Percentiles rank a stretch among this genome's conserved stretches.
Evolutionary conservation across 371 early-diverging fungal genomes (phyloP).

Genomic region (Syncephalastrum racemosum): DNA sequence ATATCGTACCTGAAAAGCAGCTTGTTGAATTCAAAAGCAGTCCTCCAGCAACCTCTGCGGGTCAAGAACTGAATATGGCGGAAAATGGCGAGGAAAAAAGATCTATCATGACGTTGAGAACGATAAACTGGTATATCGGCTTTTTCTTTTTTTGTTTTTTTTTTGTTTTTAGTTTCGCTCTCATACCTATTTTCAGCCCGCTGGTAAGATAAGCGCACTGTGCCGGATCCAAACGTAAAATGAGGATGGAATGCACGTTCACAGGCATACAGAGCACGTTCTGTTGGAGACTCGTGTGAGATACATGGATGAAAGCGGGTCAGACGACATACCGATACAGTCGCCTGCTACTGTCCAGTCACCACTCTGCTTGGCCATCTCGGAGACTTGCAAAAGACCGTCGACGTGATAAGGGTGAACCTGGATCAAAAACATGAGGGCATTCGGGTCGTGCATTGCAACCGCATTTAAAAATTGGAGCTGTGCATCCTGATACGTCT

Average conservation of each 20-base stretch:
- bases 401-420: constrained; percentile 88
- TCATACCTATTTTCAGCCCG: constrained; percentile 70
- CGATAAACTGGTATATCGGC: neutral
- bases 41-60: constrained; percentile 92
- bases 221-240: constrained; percentile 73
- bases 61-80: constrained; percentile 81
- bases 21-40: constrained; percentile 88
- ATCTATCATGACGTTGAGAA: constrained; percentile 15
- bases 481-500: constrained; percentile 73
- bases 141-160: too few species aligned
- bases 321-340: constrained; percentile 55
- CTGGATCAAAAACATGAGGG: constrained; percentile 64
- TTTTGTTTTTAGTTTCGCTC: too few species aligned
- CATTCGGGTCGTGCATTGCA: constrained; percentile 75
- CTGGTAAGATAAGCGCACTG: constrained; percentile 67
- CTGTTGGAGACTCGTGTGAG: constrained; percentile 34
- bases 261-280: constrained; percentile 79
- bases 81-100: constrained; percentile 82
- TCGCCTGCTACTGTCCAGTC: constrained; percentile 75
- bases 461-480: constrained; percentile 72
- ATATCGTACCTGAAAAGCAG: constrained; percentile 53
- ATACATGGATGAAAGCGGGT: too few species aligned
- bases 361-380: constrained; percentile 82
- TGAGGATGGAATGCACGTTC: constrained; percentile 83
- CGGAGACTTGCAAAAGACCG: constrained; percentile 79